Base-by-base conservation (phyloP, 2,329 filamentous ascomycete genomes). In the Aphanoascus verrucosus region DNA sequence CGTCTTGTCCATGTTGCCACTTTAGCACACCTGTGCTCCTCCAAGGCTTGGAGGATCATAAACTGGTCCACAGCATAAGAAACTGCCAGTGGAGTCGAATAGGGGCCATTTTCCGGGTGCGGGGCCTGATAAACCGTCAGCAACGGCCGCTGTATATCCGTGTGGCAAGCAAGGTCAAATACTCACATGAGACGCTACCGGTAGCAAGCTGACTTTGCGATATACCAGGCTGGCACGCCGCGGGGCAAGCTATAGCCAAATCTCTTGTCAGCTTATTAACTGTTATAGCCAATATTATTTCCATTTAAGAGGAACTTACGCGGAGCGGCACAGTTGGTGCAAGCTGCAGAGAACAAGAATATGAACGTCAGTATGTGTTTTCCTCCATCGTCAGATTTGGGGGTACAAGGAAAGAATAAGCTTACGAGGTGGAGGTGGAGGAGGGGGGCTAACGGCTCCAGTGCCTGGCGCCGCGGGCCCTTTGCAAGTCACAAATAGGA, bases 401-500 rank as follows among this genome's bases (percentile, higher is more conserved):
- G 9, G 32, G 6, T 6, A 35, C 32, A 12, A 35, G 6, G 32
- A 12, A 12, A 17, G 15, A 15, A 6, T n/a, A 15, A 6, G n/a
- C 45, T 48, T 34, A 48, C 45, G 31, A 17, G 31, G 20, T 32
- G 45, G 31, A 32, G 45, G 45, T 37, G 45, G 45, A 3, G 45
- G 45, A 17, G 45, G 45, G 11, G 45, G 20, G 9, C n/a, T 28
- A 8, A 34, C 12, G 14, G 45, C 32, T 48, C 14, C 11, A 31
- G 45, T 20, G n/a, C 11, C 45, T n/a, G 23, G 45, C 17, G 23
- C 12, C 5, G 28, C 45, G 15, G 45, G 45, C 28, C 45, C 45
- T 48, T 48, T 48, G 45, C 45, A 48, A n/a, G 32, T 37, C 11
- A 48, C 45, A n/a, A 48, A 32, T 12, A 48, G 34, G n/a, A 48